Evolutionary conservation across 805 yeast species (phyloP).

Genomic region (Candida vartiovaarae): DNA sequence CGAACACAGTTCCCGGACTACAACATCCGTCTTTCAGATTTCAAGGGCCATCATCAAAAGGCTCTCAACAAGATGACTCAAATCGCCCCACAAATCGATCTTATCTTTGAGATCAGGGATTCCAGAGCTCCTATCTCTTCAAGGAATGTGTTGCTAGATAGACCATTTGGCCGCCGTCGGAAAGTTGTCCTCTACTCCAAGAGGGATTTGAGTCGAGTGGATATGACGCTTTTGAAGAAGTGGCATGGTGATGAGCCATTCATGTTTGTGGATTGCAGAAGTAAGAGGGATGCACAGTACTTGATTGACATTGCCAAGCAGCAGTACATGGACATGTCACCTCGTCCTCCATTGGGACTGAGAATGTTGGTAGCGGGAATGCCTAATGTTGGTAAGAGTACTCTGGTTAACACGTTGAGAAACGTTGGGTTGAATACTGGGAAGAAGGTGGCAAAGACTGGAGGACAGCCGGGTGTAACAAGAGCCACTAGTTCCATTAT

Average conservation of each 20-base stretch:
- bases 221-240: constrained; percentile 28
- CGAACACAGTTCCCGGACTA: constrained; percentile 68
- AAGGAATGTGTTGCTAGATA: constrained; percentile 71
- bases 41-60: constrained; percentile 85
- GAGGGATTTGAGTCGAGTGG: constrained; percentile 51
- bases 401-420: constrained; percentile 71
- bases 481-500: constrained; percentile 71
- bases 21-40: constrained; percentile 63
- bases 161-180: constrained; percentile 45
- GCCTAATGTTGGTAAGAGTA: constrained; percentile 98
- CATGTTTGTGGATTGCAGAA: constrained; percentile 54
- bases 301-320: constrained; percentile 45
- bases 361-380: constrained; percentile 77
- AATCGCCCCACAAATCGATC: constrained; percentile 72
- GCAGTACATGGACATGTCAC: constrained; percentile 38
- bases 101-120: constrained; percentile 81
- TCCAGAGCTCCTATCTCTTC: constrained; percentile 85
- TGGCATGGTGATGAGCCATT: constrained; percentile 48
- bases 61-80: constrained; percentile 64
- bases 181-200: constrained; percentile 73
- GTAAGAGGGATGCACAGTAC: constrained; percentile 38
- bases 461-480: constrained; percentile 89
- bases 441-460: constrained; percentile 77
- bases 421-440: constrained; percentile 21
- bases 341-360: constrained; percentile 81